Conservation (phyloP, 163 green algal species). For the Scenedesmus sp. region DNA sequence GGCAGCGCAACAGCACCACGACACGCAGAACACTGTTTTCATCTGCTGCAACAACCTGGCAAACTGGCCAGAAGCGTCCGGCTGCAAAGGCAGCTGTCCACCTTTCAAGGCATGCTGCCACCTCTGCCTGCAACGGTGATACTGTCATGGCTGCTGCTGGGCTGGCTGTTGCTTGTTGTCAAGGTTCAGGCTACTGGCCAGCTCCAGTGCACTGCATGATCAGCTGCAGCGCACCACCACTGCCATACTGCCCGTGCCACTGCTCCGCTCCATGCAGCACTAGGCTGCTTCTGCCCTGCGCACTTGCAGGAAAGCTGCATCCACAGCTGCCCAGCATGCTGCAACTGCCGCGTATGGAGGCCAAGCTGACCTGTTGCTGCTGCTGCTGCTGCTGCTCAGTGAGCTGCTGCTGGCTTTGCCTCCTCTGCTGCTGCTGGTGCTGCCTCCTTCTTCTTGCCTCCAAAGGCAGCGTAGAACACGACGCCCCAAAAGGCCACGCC, state of each 20-base stretch:
- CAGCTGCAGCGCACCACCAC: not conserved
- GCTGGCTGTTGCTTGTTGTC: not conserved
- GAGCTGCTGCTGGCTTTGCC: conserved; percentile 19
- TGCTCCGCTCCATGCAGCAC: not conserved
- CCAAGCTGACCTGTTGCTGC: not conserved
- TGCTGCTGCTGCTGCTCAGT: conserved; percentile 11
- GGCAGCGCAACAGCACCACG: no score
- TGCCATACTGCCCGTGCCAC: not conserved
- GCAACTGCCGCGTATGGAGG: not conserved
- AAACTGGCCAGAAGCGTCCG: no score
- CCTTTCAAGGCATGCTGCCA: not conserved
- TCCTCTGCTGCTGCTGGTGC: conserved; percentile 23
- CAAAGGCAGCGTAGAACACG: conserved; percentile 52
- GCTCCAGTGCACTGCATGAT: not conserved
- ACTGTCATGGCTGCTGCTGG: not conserved
- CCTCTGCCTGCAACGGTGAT: not conserved
- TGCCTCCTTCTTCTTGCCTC: conserved; percentile 53
- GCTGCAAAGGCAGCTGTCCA: no score
- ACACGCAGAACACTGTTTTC: no score
- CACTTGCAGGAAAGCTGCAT: not conserved
- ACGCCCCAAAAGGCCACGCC: conserved; percentile 51
- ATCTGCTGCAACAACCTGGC: no score
- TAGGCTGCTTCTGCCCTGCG: no score
- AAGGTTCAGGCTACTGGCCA: not conserved
- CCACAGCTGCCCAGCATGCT: not conserved